Conservation (phyloP, 1,284 basidiomycete species). For the Ganoderma boninense region DNA sequence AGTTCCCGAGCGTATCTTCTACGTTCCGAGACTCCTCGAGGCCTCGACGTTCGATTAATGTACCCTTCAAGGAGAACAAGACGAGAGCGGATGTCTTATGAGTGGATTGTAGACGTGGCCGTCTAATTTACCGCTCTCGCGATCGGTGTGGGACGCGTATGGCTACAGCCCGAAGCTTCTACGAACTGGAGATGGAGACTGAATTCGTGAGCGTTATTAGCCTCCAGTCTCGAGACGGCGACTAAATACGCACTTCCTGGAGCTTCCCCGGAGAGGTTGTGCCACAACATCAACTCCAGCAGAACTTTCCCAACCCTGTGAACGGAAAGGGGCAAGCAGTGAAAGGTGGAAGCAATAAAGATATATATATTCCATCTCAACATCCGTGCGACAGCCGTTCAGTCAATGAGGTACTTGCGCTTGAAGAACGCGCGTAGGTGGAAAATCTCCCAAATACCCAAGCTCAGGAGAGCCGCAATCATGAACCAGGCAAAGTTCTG, state of each 20-base stretch:
- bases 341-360: slow-evolving; percentile 8
- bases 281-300: not conserved
- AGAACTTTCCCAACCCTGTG: not conserved
- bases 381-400: slow-evolving; percentile 17
- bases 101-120: not conserved
- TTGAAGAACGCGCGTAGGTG: slow-evolving; percentile 96
- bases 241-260: not conserved
- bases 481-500: slow-evolving; percentile 95
- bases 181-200: not conserved
- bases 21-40: not conserved
- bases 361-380: slow-evolving; percentile 14
- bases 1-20: not conserved
- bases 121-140: not conserved
- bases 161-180: not conserved
- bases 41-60: no score
- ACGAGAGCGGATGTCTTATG: not conserved
- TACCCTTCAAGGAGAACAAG: not conserved
- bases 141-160: not conserved
- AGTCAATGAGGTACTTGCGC: slow-evolving; percentile 97
- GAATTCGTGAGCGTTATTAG: not conserved
- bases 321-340: not conserved
- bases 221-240: not conserved
- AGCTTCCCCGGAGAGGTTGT: not conserved
- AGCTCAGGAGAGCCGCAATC: slow-evolving; percentile 78
- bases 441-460: slow-evolving; percentile 95